Conservation (phyloP, 768 basidiomycete genomes). For the Clitopilus passeckerianus region DNA sequence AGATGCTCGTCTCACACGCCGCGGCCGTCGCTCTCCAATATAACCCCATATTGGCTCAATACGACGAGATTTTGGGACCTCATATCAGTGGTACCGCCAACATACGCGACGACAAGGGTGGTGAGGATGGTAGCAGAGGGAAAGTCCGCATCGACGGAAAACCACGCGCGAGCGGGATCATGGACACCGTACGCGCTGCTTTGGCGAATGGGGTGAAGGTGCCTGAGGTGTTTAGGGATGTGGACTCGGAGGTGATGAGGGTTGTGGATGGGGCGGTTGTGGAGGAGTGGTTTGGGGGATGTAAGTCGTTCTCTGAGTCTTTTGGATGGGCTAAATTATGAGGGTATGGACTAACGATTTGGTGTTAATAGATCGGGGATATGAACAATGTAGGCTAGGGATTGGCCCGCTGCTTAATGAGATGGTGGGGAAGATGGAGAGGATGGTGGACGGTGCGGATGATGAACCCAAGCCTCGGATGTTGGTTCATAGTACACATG, state of each 20-base stretch:
- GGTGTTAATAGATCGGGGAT: conserved; percentile 53
- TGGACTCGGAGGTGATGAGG: conserved; percentile 40
- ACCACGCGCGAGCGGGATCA: conserved; percentile 68
- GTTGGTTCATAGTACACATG: conserved; percentile 66
- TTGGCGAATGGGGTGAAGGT: conserved; percentile 67
- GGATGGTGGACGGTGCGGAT: conserved; percentile 39
- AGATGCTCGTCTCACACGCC: conserved; percentile 52
- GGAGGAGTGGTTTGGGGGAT: conserved; percentile 75
- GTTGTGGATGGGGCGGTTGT: conserved; percentile 77
- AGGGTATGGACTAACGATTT: no score
- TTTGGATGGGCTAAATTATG: no score
- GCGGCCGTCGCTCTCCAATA: conserved; percentile 61
- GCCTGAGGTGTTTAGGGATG: conserved; percentile 69
- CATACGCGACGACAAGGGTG: no score
- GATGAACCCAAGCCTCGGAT: conserved; percentile 47
- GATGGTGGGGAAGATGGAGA: conserved; percentile 56
- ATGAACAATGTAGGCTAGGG: conserved; percentile 70
- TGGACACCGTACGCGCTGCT: conserved; percentile 70
- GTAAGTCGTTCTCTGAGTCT: no score
- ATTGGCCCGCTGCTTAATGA: conserved; percentile 75
- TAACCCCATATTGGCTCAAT: conserved; percentile 53
- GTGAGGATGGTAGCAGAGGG: no score
- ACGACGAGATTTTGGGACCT: conserved; percentile 66
- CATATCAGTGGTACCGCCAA: conserved; percentile 47
- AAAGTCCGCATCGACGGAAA: conserved; percentile 67